These are phyloP conservation scores for Agrostemma githago DNA, from an alignment of 148 eudicot species.

Conservation along the genomic window DNA sequence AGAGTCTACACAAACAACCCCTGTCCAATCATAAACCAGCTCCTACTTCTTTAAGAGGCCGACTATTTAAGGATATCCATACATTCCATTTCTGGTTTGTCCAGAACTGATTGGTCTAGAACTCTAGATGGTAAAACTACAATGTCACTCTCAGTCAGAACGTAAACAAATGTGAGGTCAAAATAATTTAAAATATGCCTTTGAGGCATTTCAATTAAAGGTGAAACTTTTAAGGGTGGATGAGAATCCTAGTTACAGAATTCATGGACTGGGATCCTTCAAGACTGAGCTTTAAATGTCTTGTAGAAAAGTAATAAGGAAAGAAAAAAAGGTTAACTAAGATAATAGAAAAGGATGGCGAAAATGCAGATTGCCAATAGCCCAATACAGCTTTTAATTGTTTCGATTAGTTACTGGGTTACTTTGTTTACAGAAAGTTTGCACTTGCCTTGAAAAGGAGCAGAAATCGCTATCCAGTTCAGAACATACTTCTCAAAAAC, in stretches of 20 bases:
- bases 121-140: not conserved
- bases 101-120: not conserved
- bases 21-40: not conserved
- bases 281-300: slow-evolving; percentile 1
- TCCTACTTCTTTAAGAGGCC: not conserved
- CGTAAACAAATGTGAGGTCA: not conserved
- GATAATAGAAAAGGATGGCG: not conserved
- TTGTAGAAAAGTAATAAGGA: not conserved
- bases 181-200: not conserved
- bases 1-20: not conserved
- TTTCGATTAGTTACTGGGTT: not conserved
- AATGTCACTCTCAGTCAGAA: not conserved
- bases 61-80: not conserved
- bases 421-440: not conserved
- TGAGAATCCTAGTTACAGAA: not conserved
- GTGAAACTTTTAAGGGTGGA: not conserved
- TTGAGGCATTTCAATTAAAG: not conserved
- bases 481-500: slow-evolving; percentile 95
- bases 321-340: not conserved
- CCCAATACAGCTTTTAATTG: not conserved
- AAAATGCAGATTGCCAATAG: not conserved
- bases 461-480: slow-evolving; percentile 96
- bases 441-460: slow-evolving; percentile 85
- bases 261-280: not conserved
- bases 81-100: not conserved